Conservation (phyloP, 108 stramenopile genomes). For the Fragilaria radians region DNA sequence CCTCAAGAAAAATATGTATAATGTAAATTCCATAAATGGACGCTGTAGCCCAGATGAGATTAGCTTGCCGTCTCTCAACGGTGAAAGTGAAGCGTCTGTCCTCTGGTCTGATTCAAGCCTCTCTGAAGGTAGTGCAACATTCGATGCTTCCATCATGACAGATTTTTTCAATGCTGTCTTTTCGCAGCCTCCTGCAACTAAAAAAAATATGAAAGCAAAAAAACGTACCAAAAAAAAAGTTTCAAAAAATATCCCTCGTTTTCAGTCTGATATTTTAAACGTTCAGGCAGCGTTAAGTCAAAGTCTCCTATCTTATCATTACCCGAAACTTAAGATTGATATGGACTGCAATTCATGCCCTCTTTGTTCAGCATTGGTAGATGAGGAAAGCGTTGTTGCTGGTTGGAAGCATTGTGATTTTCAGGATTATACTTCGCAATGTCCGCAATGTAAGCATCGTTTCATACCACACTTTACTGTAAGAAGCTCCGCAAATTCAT, state of each 20-base stretch:
- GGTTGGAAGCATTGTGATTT: slow-evolving; percentile 71
- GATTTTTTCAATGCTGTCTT: background rate
- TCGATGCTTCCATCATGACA: background rate
- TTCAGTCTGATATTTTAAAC: slow-evolving; percentile 32
- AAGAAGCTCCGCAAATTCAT: slow-evolving; percentile 42
- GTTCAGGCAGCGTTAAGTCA: slow-evolving; percentile 66
- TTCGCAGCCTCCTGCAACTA: background rate
- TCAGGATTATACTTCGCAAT: slow-evolving; percentile 62
- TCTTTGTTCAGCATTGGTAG: slow-evolving; percentile 53
- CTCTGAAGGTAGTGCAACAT: no score
- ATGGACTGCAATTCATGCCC: slow-evolving; percentile 65
- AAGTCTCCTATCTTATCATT: slow-evolving; percentile 68
- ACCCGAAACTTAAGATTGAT: slow-evolving; percentile 69
- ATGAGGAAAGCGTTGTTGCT: slow-evolving; percentile 44
- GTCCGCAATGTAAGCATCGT: slow-evolving; percentile 64
- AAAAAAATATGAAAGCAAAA: slow-evolving; percentile 14
- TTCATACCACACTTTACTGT: slow-evolving; percentile 80
- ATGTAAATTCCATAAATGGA: slow-evolving; percentile 20
- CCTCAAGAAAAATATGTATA: slow-evolving; percentile 29
- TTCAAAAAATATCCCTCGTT: background rate
- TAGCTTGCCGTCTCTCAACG: no score
- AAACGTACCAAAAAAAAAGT: background rate
- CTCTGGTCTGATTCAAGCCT: no score
- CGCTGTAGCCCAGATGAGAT: no score
- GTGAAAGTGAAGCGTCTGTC: no score